Evolutionary conservation across 1,284 basidiomycete species (phyloP), one percentile per base, ranked within the genome.

Genomic region (Tylopilus sp.): DNA sequence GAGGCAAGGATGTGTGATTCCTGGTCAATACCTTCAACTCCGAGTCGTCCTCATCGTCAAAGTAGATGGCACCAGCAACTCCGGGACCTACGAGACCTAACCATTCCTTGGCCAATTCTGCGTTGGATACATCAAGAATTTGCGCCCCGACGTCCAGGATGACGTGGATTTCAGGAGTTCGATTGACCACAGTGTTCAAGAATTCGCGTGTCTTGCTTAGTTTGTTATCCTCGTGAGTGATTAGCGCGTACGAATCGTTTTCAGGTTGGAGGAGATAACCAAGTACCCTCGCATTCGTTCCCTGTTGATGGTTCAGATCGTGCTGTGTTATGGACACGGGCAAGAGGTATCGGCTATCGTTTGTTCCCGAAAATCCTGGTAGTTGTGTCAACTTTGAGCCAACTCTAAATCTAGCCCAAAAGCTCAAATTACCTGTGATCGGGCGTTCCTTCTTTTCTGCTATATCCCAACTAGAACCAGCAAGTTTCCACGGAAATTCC

Each of bases 381-480:
- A 10, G 3, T 22, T 4, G 1, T 18, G 39, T 32, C 12, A 41
- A 6, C 18, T 29, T 29, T 29, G 7, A 29, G 36, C 13, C 12
- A 47, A 10, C 19, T 51, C 16, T 15, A 5, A 6, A 29, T 16
- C 6, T 8, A 10, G 16, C 3, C 26, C 22, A 1, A 5, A 15
- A 4, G 4, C 32, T 29, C 19, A 18, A 18, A 18, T 13, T 18
- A 70, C 70, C 70, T 0, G 70, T 71, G 19, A 67, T 3, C 0
- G 53, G 3, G 18, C 29, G 57, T 2, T 58, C 58, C 3, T 54
- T 58, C 9, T 55, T 59, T 58, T 81, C 81, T 0, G 82, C 84
- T 32, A 87, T 72, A 74, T 87, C 86, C 85, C 86, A 87, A 0
- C 80, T 81, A 18, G 83, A 85, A 7, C 84, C 81, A 2, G 80